Conservation (phyloP, 2,329 filamentous ascomycete species). For the Diaporthe caulivora region DNA sequence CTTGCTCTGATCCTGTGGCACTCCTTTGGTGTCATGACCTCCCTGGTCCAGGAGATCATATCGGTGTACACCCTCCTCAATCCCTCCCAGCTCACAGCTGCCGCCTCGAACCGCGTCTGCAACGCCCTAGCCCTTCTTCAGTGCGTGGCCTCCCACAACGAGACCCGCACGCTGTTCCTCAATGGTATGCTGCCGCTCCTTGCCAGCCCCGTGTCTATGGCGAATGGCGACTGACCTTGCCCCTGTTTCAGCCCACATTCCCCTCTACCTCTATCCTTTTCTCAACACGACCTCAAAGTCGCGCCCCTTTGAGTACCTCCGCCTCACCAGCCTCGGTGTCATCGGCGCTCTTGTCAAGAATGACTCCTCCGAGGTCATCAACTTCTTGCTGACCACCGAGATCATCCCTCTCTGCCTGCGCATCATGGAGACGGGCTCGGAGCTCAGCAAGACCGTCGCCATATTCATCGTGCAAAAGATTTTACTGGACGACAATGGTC, state of each 20-base stretch:
- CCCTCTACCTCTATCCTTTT: slow-evolving; percentile 97
- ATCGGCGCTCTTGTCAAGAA: slow-evolving; percentile 99
- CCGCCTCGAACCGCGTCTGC: slow-evolving; percentile 97
- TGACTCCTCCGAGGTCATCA: slow-evolving; percentile 98
- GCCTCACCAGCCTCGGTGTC: slow-evolving; percentile 93
- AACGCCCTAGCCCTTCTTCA: slow-evolving; percentile 96
- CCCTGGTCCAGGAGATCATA: slow-evolving; percentile 96
- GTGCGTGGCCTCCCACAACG: slow-evolving; percentile 97
- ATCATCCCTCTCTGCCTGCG: slow-evolving; percentile 97
- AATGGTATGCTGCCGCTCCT: slow-evolving; percentile 73
- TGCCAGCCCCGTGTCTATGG: background rate
- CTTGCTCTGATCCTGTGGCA: slow-evolving; percentile 97
- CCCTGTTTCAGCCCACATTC: slow-evolving; percentile 82
- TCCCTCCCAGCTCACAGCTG: slow-evolving; percentile 94
- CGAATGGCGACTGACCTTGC: slow-evolving; percentile 3
- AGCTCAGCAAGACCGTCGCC: slow-evolving; percentile 97
- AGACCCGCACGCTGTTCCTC: slow-evolving; percentile 92
- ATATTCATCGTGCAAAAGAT: slow-evolving; percentile 99
- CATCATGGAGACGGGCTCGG: slow-evolving; percentile 99
- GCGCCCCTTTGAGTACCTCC: slow-evolving; percentile 95
- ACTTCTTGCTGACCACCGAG: slow-evolving; percentile 97
- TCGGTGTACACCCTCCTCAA: slow-evolving; percentile 97
- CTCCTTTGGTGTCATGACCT: slow-evolving; percentile 99
- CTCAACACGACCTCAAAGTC: slow-evolving; percentile 99
- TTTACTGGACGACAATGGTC: slow-evolving; percentile 91